phyloP scores from a whole-genome alignment of 2,329 filamentous ascomycete genomes.

The Ascochyta rabiei region DNA sequence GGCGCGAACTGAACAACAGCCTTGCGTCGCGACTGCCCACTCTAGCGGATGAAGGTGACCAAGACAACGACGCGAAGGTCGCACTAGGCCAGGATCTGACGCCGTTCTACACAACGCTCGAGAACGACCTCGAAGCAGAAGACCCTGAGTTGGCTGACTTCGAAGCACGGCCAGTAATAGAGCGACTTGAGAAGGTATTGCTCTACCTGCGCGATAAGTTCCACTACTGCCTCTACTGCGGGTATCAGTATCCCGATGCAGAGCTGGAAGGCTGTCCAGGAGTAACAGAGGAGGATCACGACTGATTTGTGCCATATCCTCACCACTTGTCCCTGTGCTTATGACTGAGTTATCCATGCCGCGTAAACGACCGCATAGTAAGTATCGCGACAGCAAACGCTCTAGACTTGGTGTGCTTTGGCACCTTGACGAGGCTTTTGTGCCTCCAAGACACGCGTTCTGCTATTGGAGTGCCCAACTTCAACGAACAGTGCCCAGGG shows the following conservation, averaged over 20 bases:
- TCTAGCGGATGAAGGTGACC: conserved; percentile 66
- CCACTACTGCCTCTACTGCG: conserved; percentile 96
- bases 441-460: too few relatives aligned
- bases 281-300: conserved; percentile 80
- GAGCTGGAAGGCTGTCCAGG: conserved; percentile 90
- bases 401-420: not conserved
- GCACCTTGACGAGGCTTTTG: not conserved
- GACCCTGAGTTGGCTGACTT: conserved; percentile 83
- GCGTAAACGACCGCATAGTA: not conserved
- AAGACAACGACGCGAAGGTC: conserved; percentile 73
- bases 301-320: conserved; percentile 49
- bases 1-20: conserved; percentile 37
- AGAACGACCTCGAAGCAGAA: conserved; percentile 76
- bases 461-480: not conserved
- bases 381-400: not conserved
- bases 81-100: conserved; percentile 67
- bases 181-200: conserved; percentile 71
- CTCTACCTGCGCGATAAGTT: conserved; percentile 72
- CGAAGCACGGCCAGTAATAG: conserved; percentile 68
- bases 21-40: conserved; percentile 62
- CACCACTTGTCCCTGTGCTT: not conserved
- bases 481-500: not conserved
- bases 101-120: conserved; percentile 58
- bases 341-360: not conserved
- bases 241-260: conserved; percentile 75